Evolutionary conservation across 2,329 filamentous ascomycete species (phyloP), one percentile per base, ranked within the genome.

Genomic region (Cercospora sojina): DNA sequence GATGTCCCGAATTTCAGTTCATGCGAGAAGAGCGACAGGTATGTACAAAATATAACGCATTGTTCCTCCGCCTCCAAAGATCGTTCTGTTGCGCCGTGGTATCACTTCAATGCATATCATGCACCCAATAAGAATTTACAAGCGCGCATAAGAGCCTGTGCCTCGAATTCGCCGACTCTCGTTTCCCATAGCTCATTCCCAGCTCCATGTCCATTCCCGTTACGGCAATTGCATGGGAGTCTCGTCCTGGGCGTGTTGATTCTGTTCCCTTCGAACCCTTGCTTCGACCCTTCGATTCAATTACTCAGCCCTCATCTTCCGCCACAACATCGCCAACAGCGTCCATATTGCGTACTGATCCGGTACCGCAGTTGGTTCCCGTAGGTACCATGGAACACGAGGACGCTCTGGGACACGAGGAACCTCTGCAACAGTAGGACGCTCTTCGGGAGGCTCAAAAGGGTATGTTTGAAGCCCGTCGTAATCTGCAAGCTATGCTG

Each of bases 71-170:
- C 41, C 27, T 51, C 49, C 27, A 63, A 59, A 59, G 41, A 47
- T 56, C 56, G 65, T 67, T 16, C 65, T 64, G 59, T 66, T 38
- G 55, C 57, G 43, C 65, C 65, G 62, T 64, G 62, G 53, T 64
- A 67, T 65, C 66, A 59, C 29, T 47, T n/a, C 49, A 29, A 32
- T 38, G 27, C 25, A 32, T 59, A 29, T 20, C 43, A 49, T 49
- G 43, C 43, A 49, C 4, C 43, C 43, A 49, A 49, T 49, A 23
- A 23, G 20, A 25, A 49, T 49, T 20, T 18, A 49, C 43, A 23
- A 49, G 43, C 43, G 43, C 20, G 43, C 20, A 49, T 23, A 23
- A 49, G 43, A 20, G 43, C 20, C 43, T 49, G 18, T 49, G n/a
- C 43, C n/a, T 12, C 41, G 18, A 18, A 5, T 47, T 23, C 43